Evolutionary conservation across 2,329 filamentous ascomycete genomes (phyloP).

Genomic region (Phialemoniopsis sp.): DNA sequence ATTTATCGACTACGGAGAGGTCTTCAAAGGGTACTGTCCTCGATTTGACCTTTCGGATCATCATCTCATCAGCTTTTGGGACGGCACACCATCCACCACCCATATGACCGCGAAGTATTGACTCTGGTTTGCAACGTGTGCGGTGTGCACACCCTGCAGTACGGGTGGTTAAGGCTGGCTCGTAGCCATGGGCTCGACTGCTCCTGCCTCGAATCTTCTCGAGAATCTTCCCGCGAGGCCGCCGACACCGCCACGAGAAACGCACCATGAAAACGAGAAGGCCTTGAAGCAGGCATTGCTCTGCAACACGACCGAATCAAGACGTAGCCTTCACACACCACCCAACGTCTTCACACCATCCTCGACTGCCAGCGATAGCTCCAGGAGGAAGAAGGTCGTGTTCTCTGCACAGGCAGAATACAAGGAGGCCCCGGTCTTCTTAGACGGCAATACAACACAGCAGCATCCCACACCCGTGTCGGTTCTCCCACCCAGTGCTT

Average conservation of each 20-base stretch:
- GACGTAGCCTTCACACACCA: slow-evolving; percentile 44
- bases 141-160: no score
- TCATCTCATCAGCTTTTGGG: no score
- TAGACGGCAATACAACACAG: slow-evolving; percentile 28
- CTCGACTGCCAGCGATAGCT: slow-evolving; percentile 35
- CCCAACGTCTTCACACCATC: slow-evolving; percentile 44
- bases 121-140: no score
- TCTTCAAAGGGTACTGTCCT: no score
- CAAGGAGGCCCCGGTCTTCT: slow-evolving; percentile 45
- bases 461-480: slow-evolving; percentile 34
- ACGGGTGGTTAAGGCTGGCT: not conserved
- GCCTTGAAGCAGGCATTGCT: slow-evolving; percentile 27
- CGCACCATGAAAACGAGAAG: slow-evolving; percentile 30
- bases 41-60: no score
- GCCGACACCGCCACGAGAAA: slow-evolving; percentile 64
- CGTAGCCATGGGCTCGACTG: slow-evolving; percentile 30
- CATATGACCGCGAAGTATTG: slow-evolving; percentile 1
- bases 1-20: no score
- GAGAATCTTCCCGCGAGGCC: slow-evolving; percentile 54
- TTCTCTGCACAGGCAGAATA: slow-evolving; percentile 56
- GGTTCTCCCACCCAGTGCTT: slow-evolving; percentile 26
- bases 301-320: slow-evolving; percentile 31
- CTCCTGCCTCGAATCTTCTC: slow-evolving; percentile 34
- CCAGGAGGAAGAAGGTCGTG: slow-evolving; percentile 50
- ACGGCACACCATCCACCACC: not conserved